These are phyloP conservation scores for Suhomyces panamericanus DNA, from an alignment of 1,139 yeast genomes.

Conservation along the genomic window DNA sequence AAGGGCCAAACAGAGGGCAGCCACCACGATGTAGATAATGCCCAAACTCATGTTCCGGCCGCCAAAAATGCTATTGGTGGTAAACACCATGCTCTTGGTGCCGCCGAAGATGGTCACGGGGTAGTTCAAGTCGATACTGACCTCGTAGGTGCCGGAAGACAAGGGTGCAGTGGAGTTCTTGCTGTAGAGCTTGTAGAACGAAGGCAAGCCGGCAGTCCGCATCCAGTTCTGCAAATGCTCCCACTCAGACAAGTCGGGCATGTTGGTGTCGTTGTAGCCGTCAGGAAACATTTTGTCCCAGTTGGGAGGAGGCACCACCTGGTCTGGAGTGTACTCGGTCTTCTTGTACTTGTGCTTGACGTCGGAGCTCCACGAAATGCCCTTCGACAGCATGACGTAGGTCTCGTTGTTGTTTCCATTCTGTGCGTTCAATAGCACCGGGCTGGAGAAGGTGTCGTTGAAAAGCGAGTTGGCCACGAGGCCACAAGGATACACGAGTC, in stretches of 20 bases:
- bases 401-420: slow-evolving; percentile 42
- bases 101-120: slow-evolving; percentile 73
- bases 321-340: slow-evolving; percentile 55
- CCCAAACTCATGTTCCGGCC: slow-evolving; percentile 72
- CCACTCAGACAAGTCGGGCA: slow-evolving; percentile 57
- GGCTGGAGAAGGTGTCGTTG: slow-evolving; percentile 63
- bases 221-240: slow-evolving; percentile 70
- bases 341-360: slow-evolving; percentile 53
- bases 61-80: slow-evolving; percentile 68
- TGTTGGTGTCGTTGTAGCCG: slow-evolving; percentile 65
- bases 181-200: slow-evolving; percentile 65
- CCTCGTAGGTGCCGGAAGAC: slow-evolving; percentile 57
- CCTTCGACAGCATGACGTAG: slow-evolving; percentile 52
- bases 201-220: slow-evolving; percentile 79
- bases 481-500: slow-evolving; percentile 69
- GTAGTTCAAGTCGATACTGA: slow-evolving; percentile 63
- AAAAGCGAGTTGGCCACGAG: slow-evolving; percentile 74
- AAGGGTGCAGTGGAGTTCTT: slow-evolving; percentile 52
- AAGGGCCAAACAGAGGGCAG: slow-evolving; percentile 49
- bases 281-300: slow-evolving; percentile 67
- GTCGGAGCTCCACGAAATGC: slow-evolving; percentile 71
- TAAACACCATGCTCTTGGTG: slow-evolving; percentile 61
- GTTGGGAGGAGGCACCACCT: slow-evolving; percentile 76
- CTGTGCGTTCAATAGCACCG: slow-evolving; percentile 44
- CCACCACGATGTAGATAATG: slow-evolving; percentile 65